Evolutionary conservation across 768 basidiomycete genomes (phyloP), one percentile per base, ranked within the genome.

Genomic region (Serendipita indica): DNA sequence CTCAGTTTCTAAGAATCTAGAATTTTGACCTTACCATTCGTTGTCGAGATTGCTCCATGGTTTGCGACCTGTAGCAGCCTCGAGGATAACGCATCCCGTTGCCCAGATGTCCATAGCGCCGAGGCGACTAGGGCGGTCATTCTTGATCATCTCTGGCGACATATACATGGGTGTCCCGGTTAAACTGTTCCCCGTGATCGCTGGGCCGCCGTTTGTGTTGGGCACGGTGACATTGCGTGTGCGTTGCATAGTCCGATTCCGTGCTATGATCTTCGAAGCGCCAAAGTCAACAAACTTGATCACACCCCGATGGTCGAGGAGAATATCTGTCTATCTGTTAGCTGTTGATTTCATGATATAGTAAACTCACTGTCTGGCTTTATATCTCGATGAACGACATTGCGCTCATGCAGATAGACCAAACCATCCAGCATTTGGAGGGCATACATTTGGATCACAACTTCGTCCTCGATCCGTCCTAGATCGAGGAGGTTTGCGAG

Each of bases 81-180:
- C 93, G 30, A 98, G 79, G 13, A 98, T 83, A n/a, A 98, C 91
- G 67, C 96, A 98, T 16, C 96, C 96, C 60, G 97, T 72, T 22
- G 91, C 89, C 96, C 96, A 99, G 41, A 99, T 84, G 68, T 99
- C 96, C 88, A 96, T 96, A 10, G 94, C 90, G 16, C 96, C 96
- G 63, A 89, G 83, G 56, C 86, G 77, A 27, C 92, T 91, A 13
- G 82, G 75, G 62, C 78, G 84, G 65, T 94, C 90, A 65, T 87
- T 96, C 73, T 94, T 89, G 74, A 99, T 98, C 58, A 96, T 82
- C 68, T 99, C 96, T 1, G 96, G 96, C 3, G 93, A 96, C 90
- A 99, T 97, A 70, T 99, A 98, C 94, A 98, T 98, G 0, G 96
- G 96, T 12, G 96, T 99, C 16, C 92, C 94, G 1, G 93, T 96